Percentiles rank a stretch among this genome's conserved stretches.
phyloP scores from a whole-genome alignment of 306 rosid genomes.

The Ormosia semicastrata region DNA sequence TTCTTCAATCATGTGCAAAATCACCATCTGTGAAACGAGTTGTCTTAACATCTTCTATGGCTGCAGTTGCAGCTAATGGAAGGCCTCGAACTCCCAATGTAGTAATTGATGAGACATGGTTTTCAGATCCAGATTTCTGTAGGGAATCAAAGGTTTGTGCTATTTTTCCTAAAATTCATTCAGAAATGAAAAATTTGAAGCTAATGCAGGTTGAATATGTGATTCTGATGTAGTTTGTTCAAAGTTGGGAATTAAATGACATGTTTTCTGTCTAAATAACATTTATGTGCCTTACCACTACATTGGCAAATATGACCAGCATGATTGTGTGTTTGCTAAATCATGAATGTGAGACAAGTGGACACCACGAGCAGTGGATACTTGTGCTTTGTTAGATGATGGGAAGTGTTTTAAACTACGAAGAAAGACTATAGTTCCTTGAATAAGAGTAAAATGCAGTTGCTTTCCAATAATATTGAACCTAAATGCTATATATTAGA shows the following conservation, averaged over 20 bases:
- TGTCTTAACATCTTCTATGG: constrained; percentile 40
- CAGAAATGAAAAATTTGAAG: neutral
- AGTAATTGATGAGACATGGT: constrained; percentile 46
- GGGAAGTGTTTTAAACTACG: neutral
- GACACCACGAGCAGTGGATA: neutral
- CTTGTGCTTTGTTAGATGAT: neutral
- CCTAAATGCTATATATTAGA: neutral
- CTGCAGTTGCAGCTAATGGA: constrained; percentile 9
- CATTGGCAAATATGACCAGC: neutral
- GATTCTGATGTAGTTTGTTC: constrained; percentile 1
- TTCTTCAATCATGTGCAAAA: constrained; percentile 48
- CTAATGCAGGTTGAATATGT: neutral
- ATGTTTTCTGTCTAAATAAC: neutral
- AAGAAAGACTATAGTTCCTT: neutral
- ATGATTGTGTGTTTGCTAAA: neutral
- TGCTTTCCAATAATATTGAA: neutral
- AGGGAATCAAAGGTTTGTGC: constrained; percentile 31
- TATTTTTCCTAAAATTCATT: neutral
- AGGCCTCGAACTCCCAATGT: constrained; percentile 33
- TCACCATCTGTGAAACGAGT: constrained; percentile 40
- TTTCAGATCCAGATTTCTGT: constrained; percentile 37
- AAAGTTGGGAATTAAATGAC: neutral
- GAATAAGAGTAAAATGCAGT: neutral
- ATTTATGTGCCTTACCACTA: neutral
- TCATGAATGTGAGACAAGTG: neutral